Percentiles rank a stretch among this genome's conserved stretches.
These are phyloP conservation scores for Pyrenochaeta sp. DNA, from an alignment of 2,329 filamentous ascomycete genomes.

Conservation along the genomic window DNA sequence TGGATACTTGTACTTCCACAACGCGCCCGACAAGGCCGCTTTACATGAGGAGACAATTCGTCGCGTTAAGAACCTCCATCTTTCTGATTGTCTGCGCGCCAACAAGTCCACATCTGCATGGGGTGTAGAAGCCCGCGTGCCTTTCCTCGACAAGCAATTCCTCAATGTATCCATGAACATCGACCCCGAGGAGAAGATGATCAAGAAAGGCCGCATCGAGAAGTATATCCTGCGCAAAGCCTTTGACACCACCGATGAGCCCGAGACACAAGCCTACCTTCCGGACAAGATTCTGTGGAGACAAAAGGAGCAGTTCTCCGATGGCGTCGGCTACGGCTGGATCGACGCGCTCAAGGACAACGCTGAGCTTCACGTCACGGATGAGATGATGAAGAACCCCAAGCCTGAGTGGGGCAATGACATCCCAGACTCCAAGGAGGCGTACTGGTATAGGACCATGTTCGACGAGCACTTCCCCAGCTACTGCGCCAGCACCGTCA, in stretches of 20 bases:
- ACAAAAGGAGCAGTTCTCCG: constrained; percentile 99
- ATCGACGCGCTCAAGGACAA: constrained; percentile 97
- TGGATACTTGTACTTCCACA: constrained; percentile 98
- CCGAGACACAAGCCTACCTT: constrained; percentile 82
- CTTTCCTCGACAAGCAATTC: constrained; percentile 98
- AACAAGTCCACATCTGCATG: constrained; percentile 99
- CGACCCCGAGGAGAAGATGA: constrained; percentile 95
- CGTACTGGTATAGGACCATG: constrained; percentile 97
- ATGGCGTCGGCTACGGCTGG: constrained; percentile 98
- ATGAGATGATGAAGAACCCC: constrained; percentile 99
- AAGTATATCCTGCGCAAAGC: constrained; percentile 99
- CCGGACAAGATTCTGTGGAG: constrained; percentile 95
- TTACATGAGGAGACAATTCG: constrained; percentile 96
- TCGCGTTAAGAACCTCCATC: constrained; percentile 93
- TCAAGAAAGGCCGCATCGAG: constrained; percentile 86
- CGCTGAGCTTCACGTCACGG: constrained; percentile 86
- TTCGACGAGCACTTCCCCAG: constrained; percentile 98
- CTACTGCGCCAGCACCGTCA: constrained; percentile 88
- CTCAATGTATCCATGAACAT: constrained; percentile 92
- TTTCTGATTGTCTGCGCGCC: constrained; percentile 94
- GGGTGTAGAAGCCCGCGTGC: constrained; percentile 97
- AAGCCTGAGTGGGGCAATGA: constrained; percentile 95
- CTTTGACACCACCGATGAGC: constrained; percentile 91
- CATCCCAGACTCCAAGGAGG: constrained; percentile 95
- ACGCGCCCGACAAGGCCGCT: constrained; percentile 85